These are phyloP conservation scores for Alternaria gaisen DNA, from an alignment of 2,329 filamentous ascomycete genomes.

Conservation along the genomic window DNA sequence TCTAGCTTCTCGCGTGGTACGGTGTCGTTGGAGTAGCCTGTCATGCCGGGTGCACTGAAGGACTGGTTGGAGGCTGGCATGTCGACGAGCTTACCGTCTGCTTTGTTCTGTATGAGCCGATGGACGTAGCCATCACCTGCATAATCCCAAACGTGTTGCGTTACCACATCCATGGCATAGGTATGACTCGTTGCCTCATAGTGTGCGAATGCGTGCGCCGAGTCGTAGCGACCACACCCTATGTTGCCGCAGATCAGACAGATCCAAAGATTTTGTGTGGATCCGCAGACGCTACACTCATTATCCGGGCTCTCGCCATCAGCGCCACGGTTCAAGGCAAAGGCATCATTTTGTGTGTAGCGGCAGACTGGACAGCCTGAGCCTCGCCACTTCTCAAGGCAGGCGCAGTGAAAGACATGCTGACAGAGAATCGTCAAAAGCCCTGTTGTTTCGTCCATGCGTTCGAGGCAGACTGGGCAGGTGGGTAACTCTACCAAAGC, in stretches of 20 bases:
- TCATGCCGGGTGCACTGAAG: slow-evolving; percentile 51
- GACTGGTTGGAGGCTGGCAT: slow-evolving; percentile 66
- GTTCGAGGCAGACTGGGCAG: slow-evolving; percentile 93
- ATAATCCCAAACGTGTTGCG: slow-evolving; percentile 98
- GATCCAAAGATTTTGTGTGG: slow-evolving; percentile 87
- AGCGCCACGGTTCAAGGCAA: slow-evolving; percentile 37
- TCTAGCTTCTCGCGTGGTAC: slow-evolving; percentile 76
- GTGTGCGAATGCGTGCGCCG: slow-evolving; percentile 90
- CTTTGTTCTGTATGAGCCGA: slow-evolving; percentile 90
- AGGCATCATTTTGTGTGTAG: slow-evolving; percentile 74
- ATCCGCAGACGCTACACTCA: slow-evolving; percentile 83
- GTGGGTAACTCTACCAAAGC: slow-evolving; percentile 91
- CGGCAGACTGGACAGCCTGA: slow-evolving; percentile 94
- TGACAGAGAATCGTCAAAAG: slow-evolving; percentile 96
- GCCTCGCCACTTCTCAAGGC: slow-evolving; percentile 94
- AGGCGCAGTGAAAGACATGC: slow-evolving; percentile 97
- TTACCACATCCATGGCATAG: slow-evolving; percentile 91
- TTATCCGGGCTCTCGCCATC: slow-evolving; percentile 64
- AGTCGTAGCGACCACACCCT: slow-evolving; percentile 93
- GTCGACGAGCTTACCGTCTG: slow-evolving; percentile 90
- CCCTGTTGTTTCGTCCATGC: slow-evolving; percentile 97
- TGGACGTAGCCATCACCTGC: slow-evolving; percentile 96
- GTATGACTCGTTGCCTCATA: slow-evolving; percentile 90
- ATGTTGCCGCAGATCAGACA: slow-evolving; percentile 93
- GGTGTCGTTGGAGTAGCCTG: slow-evolving; percentile 65